Evolutionary conservation across 257 asterid genomes (phyloP).

Genomic region (Fraxinus americana): DNA sequence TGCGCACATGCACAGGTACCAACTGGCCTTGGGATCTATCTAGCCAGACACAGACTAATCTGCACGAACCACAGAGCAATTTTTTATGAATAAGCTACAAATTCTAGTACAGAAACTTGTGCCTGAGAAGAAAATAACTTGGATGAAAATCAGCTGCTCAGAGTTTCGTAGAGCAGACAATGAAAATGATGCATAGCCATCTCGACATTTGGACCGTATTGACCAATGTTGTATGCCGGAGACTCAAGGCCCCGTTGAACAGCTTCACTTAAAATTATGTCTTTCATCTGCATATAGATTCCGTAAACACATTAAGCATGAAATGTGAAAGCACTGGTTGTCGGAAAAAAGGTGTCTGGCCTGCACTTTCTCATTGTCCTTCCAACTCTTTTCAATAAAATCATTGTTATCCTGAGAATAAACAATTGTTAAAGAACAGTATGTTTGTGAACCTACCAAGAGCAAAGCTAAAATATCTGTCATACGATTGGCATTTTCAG

Average conservation of each 20-base stretch:
- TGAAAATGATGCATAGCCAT: slow-evolving; percentile 95
- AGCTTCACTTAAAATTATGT: slow-evolving; percentile 49
- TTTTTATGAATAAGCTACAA: too few species aligned
- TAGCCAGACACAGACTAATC: too few species aligned
- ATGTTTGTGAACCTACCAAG: neutral
- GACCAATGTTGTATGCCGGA: slow-evolving; percentile 63
- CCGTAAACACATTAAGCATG: neutral
- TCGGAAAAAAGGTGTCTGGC: slow-evolving; percentile 26
- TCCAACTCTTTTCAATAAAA: slow-evolving; percentile 57
- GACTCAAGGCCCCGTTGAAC: slow-evolving; percentile 84
- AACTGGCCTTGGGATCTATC: too few species aligned
- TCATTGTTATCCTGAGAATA: slow-evolving; percentile 46
- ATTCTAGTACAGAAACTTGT: too few species aligned
- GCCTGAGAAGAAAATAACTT: too few species aligned
- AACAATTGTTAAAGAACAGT: neutral
- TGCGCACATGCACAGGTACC: too few species aligned
- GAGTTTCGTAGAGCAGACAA: slow-evolving; percentile 46
- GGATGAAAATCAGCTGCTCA: slow-evolving; percentile 22
- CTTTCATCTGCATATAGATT: slow-evolving; percentile 58
- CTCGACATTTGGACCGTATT: slow-evolving; percentile 76
- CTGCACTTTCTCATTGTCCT: slow-evolving; percentile 79
- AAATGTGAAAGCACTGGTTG: neutral
- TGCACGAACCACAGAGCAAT: too few species aligned
- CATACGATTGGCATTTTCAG: neutral
- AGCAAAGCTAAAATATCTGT: neutral